Conservation (phyloP, 2,329 filamentous ascomycete species). For the Hyphodiscus sp. region DNA sequence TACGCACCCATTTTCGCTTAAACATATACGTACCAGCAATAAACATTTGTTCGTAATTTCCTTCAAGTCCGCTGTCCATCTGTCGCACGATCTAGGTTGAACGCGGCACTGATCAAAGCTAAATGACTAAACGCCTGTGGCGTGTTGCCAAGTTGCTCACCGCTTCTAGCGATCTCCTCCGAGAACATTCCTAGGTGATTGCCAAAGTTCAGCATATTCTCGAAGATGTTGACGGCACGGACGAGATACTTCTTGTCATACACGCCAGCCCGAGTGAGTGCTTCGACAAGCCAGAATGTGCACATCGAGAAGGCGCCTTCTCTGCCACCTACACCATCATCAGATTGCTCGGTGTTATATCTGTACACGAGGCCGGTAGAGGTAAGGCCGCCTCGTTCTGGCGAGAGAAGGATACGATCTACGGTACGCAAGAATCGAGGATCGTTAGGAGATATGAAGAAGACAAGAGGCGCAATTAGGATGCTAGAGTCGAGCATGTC, state of each 20-base stretch:
- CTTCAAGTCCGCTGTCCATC: background rate
- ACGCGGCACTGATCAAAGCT: slow-evolving; percentile 68
- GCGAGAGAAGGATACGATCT: slow-evolving; percentile 62
- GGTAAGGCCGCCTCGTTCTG: slow-evolving; percentile 69
- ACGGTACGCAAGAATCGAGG: slow-evolving; percentile 68
- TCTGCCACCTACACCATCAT: slow-evolving; percentile 67
- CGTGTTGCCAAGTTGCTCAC: slow-evolving; percentile 74
- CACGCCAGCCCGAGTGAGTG: slow-evolving; percentile 60
- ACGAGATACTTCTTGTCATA: slow-evolving; percentile 60
- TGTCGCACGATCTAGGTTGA: slow-evolving; percentile 59
- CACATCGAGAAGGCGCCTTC: slow-evolving; percentile 79
- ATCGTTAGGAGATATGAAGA: slow-evolving; percentile 73
- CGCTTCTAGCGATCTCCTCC: slow-evolving; percentile 68
- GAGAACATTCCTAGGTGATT: slow-evolving; percentile 76
- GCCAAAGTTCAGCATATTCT: slow-evolving; percentile 70
- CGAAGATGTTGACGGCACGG: slow-evolving; percentile 62
- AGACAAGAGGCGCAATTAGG: slow-evolving; percentile 70
- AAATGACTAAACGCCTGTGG: slow-evolving; percentile 75
- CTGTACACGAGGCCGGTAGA: slow-evolving; percentile 70
- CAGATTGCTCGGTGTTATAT: slow-evolving; percentile 61
- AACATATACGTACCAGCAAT: too few species aligned
- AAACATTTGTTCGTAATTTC: too few species aligned
- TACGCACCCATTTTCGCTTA: too few species aligned
- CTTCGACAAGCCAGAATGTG: slow-evolving; percentile 78
- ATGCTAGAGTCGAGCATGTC: slow-evolving; percentile 68